phyloP scores from a whole-genome alignment of 108 stramenopile genomes.

The Chaetoceros muelleri region DNA sequence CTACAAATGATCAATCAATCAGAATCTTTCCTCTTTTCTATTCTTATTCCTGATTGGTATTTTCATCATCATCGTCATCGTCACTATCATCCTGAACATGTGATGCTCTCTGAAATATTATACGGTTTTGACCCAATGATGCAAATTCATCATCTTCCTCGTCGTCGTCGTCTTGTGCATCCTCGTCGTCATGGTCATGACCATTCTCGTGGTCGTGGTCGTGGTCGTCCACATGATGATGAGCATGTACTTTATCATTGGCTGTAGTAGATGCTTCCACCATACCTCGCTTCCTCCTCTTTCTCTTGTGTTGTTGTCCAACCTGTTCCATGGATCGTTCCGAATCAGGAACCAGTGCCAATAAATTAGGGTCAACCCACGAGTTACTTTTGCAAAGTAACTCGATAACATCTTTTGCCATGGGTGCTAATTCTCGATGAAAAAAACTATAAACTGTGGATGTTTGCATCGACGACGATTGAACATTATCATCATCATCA shows the following conservation, averaged over 20 bases:
- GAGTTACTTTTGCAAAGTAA: slow-evolving; percentile 42
- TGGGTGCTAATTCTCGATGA: slow-evolving; percentile 47
- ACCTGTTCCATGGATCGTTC: slow-evolving; percentile 14
- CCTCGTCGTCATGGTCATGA: slow-evolving; percentile 11
- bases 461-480: background rate
- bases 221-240: background rate
- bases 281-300: slow-evolving; percentile 1
- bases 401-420: slow-evolving; percentile 51
- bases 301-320: slow-evolving; percentile 5
- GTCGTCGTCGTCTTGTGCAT: slow-evolving; percentile 8
- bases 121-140: slow-evolving; percentile 24
- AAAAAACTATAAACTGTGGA: slow-evolving; percentile 56
- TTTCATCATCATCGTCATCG: slow-evolving; percentile 12
- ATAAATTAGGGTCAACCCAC: slow-evolving; percentile 68
- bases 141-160: slow-evolving; percentile 40
- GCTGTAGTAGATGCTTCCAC: background rate
- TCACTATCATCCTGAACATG: slow-evolving; percentile 52
- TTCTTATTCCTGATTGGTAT: too few species aligned
- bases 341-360: slow-evolving; percentile 29
- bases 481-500: background rate
- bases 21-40: too few species aligned
- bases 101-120: slow-evolving; percentile 42
- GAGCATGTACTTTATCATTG: background rate
- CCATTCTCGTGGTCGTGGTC: background rate
- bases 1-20: too few species aligned